Evolutionary conservation across 208 protist species (phyloP), one percentile per base, ranked within the genome.

Genomic region (Porcisia hertigi): DNA sequence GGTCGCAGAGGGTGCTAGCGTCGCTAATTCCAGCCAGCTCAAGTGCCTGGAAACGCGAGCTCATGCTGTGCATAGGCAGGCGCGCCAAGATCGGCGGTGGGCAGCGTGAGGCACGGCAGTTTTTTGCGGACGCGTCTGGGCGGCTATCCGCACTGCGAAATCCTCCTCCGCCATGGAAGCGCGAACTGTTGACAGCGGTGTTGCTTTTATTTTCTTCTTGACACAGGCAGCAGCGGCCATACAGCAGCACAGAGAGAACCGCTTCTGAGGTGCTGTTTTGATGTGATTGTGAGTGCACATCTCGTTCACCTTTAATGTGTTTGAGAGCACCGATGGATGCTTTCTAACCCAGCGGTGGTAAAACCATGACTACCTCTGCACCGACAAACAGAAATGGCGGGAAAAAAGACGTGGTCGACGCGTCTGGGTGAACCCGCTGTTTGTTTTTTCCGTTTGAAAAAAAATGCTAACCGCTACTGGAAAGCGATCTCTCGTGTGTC

Each of bases 1-100:
- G 73, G 78, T 20, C 65, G n/a, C 43, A 66, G 36, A n/a, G 36
- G 45, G 78, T 75, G 12, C 69, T 82, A 18, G 49, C 66, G 20
- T 82, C 73, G n/a, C 39, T 82, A 18, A 64, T 78, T 52, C 66
- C 78, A 20, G 78, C 78, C 12, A 82, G 73, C 52, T 75, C 78
- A 55, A 82, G 67, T 43, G 41, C 30, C 11, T 67, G 73, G 73
- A 82, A 82, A 54, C 78, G 73, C 34, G 55, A 45, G 39, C 71
- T 82, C 14, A 43, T 82, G 67, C 64, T 47, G 4, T 60, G 67
- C 34, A 71, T 59, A 4, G 73, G 45, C 1, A 20, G 71, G 60
- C 49, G 55, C 1, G 78, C 78, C 20, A 82, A 78, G 60, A 62
- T 30, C 3, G 12, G 41, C 16, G 58, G 75, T 3, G 70, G 43